phyloP scores from a whole-genome alignment of 1,284 basidiomycete genomes.

The Cronartium quercuum region DNA sequence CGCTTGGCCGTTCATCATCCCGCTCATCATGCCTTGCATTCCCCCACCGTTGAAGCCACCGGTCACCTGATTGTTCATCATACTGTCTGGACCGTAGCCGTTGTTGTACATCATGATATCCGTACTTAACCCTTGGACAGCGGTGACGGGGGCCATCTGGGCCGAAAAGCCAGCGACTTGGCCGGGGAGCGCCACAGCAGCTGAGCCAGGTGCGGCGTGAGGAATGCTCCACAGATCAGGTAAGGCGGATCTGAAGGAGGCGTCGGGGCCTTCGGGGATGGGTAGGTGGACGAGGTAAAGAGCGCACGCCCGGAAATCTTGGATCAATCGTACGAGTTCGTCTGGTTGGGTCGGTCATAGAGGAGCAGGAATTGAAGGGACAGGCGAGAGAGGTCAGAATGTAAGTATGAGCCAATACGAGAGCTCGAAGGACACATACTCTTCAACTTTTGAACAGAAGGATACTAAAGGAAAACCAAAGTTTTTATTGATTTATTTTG shows the following conservation, averaged over 20 bases:
- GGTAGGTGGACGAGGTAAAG: conserved; percentile 38
- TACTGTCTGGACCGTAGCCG: neutral
- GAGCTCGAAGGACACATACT: neutral
- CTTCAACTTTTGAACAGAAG: no score
- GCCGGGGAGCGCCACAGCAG: conserved; percentile 27
- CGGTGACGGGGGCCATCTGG: conserved; percentile 22
- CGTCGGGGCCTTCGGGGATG: conserved; percentile 33
- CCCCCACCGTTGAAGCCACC: conserved; percentile 5
- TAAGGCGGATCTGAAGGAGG: conserved; percentile 32
- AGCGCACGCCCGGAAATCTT: conserved; percentile 35
- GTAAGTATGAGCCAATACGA: neutral
- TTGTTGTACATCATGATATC: conserved; percentile 24
- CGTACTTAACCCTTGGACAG: conserved; percentile 30
- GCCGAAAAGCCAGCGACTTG: conserved; percentile 34
- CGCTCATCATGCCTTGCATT: conserved; percentile 4
- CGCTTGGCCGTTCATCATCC: neutral
- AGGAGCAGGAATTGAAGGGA: neutral
- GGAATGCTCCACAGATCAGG: conserved; percentile 38
- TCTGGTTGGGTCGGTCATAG: neutral
- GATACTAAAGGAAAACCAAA: neutral
- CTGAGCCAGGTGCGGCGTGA: conserved; percentile 27
- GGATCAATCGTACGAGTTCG: conserved; percentile 29
- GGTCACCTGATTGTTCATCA: conserved; percentile 19
- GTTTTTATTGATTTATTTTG: neutral
- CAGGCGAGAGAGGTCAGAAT: neutral